Evolutionary conservation across 2,329 filamentous ascomycete genomes (phyloP).

Genomic region (Macrophomina pseudophaseolina): DNA sequence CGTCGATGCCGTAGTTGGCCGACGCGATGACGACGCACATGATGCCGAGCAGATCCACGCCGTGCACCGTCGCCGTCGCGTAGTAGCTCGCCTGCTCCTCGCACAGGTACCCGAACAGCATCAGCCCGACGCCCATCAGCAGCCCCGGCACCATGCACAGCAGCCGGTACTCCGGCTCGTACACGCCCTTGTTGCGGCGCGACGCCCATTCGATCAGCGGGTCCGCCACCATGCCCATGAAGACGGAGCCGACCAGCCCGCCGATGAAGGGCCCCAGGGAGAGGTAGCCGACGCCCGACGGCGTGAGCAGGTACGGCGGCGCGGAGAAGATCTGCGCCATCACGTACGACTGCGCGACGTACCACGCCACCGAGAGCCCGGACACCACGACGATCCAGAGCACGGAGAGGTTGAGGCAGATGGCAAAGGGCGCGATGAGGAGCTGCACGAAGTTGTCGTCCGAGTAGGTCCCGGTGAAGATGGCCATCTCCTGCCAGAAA

Average conservation of each 20-base stretch:
- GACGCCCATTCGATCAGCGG: slow-evolving; percentile 35
- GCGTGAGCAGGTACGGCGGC: slow-evolving; percentile 46
- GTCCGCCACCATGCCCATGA: slow-evolving; percentile 44
- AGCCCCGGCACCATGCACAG: not conserved
- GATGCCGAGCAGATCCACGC: slow-evolving; percentile 42
- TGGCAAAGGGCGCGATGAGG: slow-evolving; percentile 52
- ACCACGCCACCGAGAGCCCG: slow-evolving; percentile 50
- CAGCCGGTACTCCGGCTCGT: slow-evolving; percentile 36
- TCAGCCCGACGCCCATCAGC: slow-evolving; percentile 43
- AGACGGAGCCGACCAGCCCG: slow-evolving; percentile 43
- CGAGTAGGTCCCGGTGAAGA: slow-evolving; percentile 48
- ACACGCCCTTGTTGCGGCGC: slow-evolving; percentile 33
- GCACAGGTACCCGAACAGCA: slow-evolving; percentile 45
- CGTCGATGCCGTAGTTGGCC: slow-evolving; percentile 46
- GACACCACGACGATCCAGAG: slow-evolving; percentile 57
- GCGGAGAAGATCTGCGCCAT: slow-evolving; percentile 50
- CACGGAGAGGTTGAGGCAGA: slow-evolving; percentile 58
- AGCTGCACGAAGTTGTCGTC: slow-evolving; percentile 47
- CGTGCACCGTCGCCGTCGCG: slow-evolving; percentile 42
- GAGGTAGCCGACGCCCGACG: slow-evolving; percentile 53
- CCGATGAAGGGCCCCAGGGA: slow-evolving; percentile 45
- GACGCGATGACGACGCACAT: slow-evolving; percentile 39
- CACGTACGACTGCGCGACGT: slow-evolving; percentile 50
- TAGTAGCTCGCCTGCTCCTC: slow-evolving; percentile 32
- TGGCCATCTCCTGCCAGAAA: slow-evolving; percentile 41